These are phyloP conservation scores for Salvia hispanica DNA, from an alignment of 257 asterid genomes.

Conservation along the genomic window DNA sequence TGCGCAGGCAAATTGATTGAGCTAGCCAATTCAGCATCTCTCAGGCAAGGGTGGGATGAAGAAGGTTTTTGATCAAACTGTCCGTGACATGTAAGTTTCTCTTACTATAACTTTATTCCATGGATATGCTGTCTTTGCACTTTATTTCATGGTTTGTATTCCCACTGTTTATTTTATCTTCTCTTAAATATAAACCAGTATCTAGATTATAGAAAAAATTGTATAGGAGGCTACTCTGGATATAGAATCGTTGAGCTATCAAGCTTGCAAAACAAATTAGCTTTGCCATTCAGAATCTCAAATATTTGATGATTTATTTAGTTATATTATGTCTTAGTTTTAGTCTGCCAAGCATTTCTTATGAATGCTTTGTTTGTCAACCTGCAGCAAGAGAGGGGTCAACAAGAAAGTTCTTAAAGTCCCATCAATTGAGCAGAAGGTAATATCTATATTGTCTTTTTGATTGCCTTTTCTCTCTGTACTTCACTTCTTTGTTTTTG, in stretches of 20 bases:
- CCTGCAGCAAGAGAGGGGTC: constrained; percentile 95
- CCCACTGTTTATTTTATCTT: constrained; percentile 14
- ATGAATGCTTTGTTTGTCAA: constrained; percentile 31
- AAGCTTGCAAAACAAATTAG: background rate
- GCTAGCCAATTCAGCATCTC: constrained; percentile 41
- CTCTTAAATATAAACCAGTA: background rate
- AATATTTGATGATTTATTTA: constrained; percentile 4
- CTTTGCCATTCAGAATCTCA: background rate
- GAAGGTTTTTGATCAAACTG: constrained; percentile 94
- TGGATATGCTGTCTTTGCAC: background rate
- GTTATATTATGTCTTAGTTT: constrained; percentile 11
- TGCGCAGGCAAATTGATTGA: constrained; percentile 31
- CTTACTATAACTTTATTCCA: background rate
- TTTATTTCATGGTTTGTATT: constrained; percentile 24
- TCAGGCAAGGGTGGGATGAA: constrained; percentile 60
- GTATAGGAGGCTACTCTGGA: background rate
- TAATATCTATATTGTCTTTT: constrained; percentile 29
- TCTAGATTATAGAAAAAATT: background rate
- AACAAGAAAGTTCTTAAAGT: constrained; percentile 95
- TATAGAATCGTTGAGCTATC: constrained; percentile 1
- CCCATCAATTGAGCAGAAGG: constrained; percentile 93
- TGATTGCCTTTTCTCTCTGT: constrained; percentile 5
- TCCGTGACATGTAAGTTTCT: constrained; percentile 83
- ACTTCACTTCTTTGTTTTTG: background rate
- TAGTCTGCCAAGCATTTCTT: constrained; percentile 4